Conservation (phyloP, 768 basidiomycete genomes). For the Chalciporus chontae region DNA sequence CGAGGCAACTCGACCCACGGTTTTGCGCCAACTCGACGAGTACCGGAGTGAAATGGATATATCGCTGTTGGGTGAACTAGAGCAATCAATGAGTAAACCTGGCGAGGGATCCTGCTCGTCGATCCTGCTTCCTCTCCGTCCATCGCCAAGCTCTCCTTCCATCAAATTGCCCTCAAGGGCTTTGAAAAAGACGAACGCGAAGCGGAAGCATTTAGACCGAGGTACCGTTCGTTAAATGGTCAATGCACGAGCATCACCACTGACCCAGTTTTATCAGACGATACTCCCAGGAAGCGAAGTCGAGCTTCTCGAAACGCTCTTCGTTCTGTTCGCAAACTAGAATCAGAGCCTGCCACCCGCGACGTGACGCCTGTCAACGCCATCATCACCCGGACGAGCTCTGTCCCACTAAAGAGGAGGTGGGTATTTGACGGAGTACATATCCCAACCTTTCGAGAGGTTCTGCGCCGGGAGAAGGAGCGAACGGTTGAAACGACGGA, state of each 20-base stretch:
- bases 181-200: not conserved
- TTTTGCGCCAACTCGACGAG: conserved; percentile 16
- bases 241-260: not conserved
- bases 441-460: conserved; percentile 23
- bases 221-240: conserved; percentile 7
- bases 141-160: not conserved
- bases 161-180: not conserved
- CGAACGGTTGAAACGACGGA: not conserved
- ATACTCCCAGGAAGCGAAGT: conserved; percentile 22
- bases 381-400: conserved; percentile 16
- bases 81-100: conserved; percentile 1
- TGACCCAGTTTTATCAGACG: conserved; percentile 15
- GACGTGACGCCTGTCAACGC: conserved; percentile 17
- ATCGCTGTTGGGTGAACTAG: not conserved
- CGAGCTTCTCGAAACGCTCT: conserved; percentile 13
- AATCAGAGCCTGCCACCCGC: conserved; percentile 30
- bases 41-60: conserved; percentile 9
- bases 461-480: conserved; percentile 9
- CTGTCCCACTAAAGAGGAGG: conserved; percentile 21
- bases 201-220: conserved; percentile 10
- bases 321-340: conserved; percentile 13
- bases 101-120: not conserved
- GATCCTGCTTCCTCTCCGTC: not conserved
- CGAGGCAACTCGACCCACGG: conserved; percentile 2
- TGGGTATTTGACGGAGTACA: conserved; percentile 30